Evolutionary conservation across 192 early-diverging fungal species (phyloP).

Genomic region (Podila epicladia): DNA sequence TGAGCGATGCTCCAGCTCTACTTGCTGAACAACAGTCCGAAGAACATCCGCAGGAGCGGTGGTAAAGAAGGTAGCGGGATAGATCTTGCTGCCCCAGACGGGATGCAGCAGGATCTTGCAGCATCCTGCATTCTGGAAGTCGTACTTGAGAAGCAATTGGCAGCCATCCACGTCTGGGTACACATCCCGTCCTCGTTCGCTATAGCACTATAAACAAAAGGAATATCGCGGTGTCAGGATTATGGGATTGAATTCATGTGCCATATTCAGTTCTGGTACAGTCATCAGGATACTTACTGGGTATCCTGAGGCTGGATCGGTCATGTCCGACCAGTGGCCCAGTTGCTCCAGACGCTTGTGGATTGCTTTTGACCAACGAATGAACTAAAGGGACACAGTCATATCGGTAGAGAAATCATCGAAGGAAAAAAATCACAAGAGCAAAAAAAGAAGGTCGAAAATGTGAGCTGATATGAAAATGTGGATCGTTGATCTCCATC

Average conservation of each 20-base stretch:
- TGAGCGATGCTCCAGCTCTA: constrained; percentile 15
- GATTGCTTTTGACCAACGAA: constrained; percentile 73
- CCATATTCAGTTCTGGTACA: no score
- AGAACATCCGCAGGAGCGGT: constrained; percentile 71
- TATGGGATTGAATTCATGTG: no score
- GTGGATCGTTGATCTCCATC: no score
- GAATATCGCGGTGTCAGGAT: neutral
- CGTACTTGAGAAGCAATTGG: constrained; percentile 78
- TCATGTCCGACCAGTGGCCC: constrained; percentile 90
- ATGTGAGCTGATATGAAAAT: neutral
- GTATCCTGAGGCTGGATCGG: constrained; percentile 91
- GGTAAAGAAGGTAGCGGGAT: constrained; percentile 90
- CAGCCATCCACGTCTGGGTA: constrained; percentile 94
- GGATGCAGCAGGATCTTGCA: constrained; percentile 90
- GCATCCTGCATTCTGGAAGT: constrained; percentile 80
- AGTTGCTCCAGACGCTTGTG: constrained; percentile 59
- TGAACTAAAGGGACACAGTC: constrained; percentile 62
- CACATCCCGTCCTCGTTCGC: constrained; percentile 73
- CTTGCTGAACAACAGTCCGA: constrained; percentile 21
- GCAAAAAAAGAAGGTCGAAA: neutral
- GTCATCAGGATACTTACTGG: constrained; percentile 59
- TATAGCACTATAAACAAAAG: constrained; percentile 59
- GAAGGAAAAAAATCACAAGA: constrained; percentile 1
- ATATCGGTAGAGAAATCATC: neutral
- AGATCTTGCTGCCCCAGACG: constrained; percentile 88